Conservation (phyloP, 805 yeast genomes). For the Candida awuae region DNA sequence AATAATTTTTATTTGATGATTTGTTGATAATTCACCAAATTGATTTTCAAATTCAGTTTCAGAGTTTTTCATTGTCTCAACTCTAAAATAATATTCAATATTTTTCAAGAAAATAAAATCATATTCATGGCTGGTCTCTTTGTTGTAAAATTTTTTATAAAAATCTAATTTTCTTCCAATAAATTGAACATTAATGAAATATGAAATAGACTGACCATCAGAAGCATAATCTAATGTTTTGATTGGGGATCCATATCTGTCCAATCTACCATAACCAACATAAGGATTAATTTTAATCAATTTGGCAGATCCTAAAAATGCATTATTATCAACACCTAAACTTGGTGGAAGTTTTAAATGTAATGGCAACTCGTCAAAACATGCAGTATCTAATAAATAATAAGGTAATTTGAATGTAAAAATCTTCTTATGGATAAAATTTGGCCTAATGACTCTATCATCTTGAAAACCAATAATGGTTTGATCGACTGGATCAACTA, state of each 20-base stretch:
- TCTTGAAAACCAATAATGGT: constrained; percentile 35
- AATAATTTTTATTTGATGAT: constrained; percentile 11
- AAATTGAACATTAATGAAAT: constrained; percentile 46
- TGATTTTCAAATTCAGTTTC: constrained; percentile 5
- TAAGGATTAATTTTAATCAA: constrained; percentile 28
- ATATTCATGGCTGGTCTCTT: constrained; percentile 16
- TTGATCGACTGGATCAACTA: constrained; percentile 19
- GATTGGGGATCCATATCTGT: constrained; percentile 43
- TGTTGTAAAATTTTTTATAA: constrained; percentile 18
- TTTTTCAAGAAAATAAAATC: constrained; percentile 20
- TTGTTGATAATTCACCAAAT: constrained; percentile 8
- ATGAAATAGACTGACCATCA: constrained; percentile 37
- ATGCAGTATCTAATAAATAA: constrained; percentile 42
- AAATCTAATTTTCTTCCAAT: constrained; percentile 37
- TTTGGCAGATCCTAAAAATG: constrained; percentile 19
- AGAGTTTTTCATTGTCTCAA: constrained; percentile 11
- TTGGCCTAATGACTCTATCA: constrained; percentile 39
- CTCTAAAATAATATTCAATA: constrained; percentile 17
- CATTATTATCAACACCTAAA: constrained; percentile 29
- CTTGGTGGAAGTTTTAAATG: constrained; percentile 36
- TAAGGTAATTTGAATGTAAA: constrained; percentile 51
- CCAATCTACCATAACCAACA: constrained; percentile 49
- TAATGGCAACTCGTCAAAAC: constrained; percentile 33
- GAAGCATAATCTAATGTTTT: constrained; percentile 38
- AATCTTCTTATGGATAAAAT: constrained; percentile 43